Evolutionary conservation across 2,329 filamentous ascomycete species (phyloP), one percentile per base, ranked within the genome.

Genomic region (Phyllosticta citrichinensis): DNA sequence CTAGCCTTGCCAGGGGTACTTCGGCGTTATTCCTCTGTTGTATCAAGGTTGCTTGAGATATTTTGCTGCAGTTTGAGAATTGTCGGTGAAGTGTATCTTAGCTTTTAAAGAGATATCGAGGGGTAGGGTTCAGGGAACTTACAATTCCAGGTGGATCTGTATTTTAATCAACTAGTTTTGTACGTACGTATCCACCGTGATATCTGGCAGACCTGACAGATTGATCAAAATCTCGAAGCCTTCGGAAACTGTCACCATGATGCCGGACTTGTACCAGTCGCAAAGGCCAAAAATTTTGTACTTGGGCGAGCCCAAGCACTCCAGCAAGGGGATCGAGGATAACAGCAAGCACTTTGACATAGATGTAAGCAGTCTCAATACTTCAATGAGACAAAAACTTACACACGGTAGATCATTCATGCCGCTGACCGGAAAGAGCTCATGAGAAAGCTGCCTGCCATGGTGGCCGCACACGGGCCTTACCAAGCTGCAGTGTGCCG

Each of bases 401-500:
- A 30, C 33, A 17, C 2, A 5, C 10, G 27, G 14, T n/a, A 60
- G 57, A 55, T 60, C 12, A 35, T 60, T 52, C 12, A 55, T 55
- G 57, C 57, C 17, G 54, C 57, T 22, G 55, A 22, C 35, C 52
- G 57, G 1, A 17, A 22, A 10, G 57, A 60, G 22, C 51, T 60
- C n/a, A 52, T 60, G 8, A 53, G 17, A n/a, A 60, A 60, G 14
- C 35, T 60, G 6, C 57, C 57, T 4, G 24, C 30, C 14, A 35
- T 24, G 11, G 24, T 55, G 5, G 57, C 30, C 8, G 20, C 57
- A n/a, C 27, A 25, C 5, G 57, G 57, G 9, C 57, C 57, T 10
- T 60, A 60, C 14, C 52, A 60, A 19, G 57, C 57, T 4, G 57
- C 47, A 6, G 57, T 60, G 24, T 60, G 57, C 61, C 74, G 76